Evolutionary conservation across 1,284 basidiomycete species (phyloP).

Genomic region (Caloboletus firmus): DNA sequence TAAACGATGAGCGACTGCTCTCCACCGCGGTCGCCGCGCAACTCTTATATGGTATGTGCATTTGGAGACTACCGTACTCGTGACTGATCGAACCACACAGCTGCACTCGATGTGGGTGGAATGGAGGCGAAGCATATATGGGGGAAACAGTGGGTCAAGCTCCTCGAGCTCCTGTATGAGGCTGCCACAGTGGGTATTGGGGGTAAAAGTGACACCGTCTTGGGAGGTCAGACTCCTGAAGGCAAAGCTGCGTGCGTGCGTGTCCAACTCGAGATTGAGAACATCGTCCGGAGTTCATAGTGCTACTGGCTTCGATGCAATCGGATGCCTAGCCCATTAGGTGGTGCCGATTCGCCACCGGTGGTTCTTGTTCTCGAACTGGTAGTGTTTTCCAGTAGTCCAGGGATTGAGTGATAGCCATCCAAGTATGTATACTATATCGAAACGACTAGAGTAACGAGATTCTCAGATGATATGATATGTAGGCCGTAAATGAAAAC

Average conservation of each 20-base stretch:
- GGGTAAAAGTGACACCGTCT: slow-evolving; percentile 30
- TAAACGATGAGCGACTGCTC: slow-evolving; percentile 51
- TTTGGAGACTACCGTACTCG: slow-evolving; percentile 9
- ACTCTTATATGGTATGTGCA: slow-evolving; percentile 64
- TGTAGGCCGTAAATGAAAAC: slow-evolving; percentile 25
- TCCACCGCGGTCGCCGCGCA: slow-evolving; percentile 56
- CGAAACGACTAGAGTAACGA: neutral
- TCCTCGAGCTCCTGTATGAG: slow-evolving; percentile 66
- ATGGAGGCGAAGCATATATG: slow-evolving; percentile 59
- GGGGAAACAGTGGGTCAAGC: slow-evolving; percentile 79
- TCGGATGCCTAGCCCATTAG: neutral
- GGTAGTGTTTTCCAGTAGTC: slow-evolving; percentile 4
- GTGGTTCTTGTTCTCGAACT: slow-evolving; percentile 8
- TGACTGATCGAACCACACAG: slow-evolving; percentile 37
- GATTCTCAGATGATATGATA: slow-evolving; percentile 12
- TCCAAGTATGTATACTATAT: slow-evolving; percentile 15
- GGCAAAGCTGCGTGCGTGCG: slow-evolving; percentile 60
- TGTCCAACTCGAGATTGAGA: slow-evolving; percentile 64
- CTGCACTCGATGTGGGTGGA: slow-evolving; percentile 75
- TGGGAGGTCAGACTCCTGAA: slow-evolving; percentile 58
- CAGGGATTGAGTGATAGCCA: slow-evolving; percentile 11
- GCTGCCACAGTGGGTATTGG: slow-evolving; percentile 56
- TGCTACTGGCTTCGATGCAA: slow-evolving; percentile 9
- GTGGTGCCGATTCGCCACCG: slow-evolving; percentile 16
- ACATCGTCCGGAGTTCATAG: slow-evolving; percentile 45